A percentile compares a stretch with the other conserved stretches of the same genome.
These are phyloP conservation scores for Leishmania tropica DNA, from an alignment of 208 protist genomes.

Conservation along the genomic window DNA sequence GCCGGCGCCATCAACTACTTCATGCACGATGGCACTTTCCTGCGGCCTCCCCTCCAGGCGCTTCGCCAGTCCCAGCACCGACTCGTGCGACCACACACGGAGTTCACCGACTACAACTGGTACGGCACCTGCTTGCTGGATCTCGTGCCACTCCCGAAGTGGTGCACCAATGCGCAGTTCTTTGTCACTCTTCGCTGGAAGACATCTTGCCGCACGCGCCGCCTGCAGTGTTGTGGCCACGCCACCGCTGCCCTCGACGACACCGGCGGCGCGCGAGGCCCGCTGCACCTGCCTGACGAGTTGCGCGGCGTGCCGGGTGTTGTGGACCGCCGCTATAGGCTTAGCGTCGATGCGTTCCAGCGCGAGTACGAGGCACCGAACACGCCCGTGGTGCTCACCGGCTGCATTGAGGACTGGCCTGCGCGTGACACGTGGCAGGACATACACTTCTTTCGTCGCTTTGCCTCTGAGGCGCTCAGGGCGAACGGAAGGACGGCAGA, in stretches of 20 bases:
- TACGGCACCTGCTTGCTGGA: conserved; percentile 27
- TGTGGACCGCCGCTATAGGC: conserved; percentile 30
- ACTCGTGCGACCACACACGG: conserved; percentile 5
- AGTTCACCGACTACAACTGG: conserved; percentile 24
- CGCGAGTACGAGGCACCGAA: conserved; percentile 33
- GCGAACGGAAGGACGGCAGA: conserved; percentile 36
- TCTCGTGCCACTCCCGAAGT: conserved; percentile 25
- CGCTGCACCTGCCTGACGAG: conserved; percentile 22
- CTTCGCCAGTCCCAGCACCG: conserved; percentile 6
- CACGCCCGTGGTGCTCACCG: conserved; percentile 41
- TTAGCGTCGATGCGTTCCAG: conserved; percentile 26
- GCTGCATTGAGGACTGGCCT: conserved; percentile 36
- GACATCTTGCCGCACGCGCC: conserved; percentile 1
- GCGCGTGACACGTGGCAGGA: conserved; percentile 25
- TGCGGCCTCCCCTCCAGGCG: conserved; percentile 16
- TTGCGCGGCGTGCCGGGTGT: conserved; percentile 17
- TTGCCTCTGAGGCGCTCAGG: conserved; percentile 23
- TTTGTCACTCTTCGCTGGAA: conserved; percentile 5
- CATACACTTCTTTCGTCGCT: conserved; percentile 12
- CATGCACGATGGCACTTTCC: conserved; percentile 3
- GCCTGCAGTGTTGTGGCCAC: not conserved
- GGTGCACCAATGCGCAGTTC: conserved; percentile 19
- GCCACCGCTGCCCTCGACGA: not conserved
- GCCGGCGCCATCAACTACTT: conserved; percentile 35
- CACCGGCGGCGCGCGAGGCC: not conserved